Base-by-base conservation (phyloP, 1,139 yeast species). In the Martiniozyma asiatica region DNA sequence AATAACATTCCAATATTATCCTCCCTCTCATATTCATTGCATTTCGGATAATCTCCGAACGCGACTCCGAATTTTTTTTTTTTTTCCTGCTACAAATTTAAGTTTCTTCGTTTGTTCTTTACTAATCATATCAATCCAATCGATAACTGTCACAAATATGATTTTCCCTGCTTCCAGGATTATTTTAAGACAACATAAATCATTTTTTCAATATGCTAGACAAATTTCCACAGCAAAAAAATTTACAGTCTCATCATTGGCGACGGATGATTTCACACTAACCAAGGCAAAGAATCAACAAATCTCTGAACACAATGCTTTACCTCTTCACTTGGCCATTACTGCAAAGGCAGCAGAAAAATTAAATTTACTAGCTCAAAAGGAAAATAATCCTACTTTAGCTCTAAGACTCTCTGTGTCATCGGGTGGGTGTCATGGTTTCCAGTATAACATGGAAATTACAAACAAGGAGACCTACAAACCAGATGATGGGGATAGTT, bases 381-480 rank as follows among this genome's bases (percentile, higher is more conserved):
- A 59, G 3, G 95, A 85, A 40, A 45, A 59, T 9, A 68, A 76
- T 33, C 68, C 73, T 0, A 59, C 73, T 28, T 48, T 75, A n/a
- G 81, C 81, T 0, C 59, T 89, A 25, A 61, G 78, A 30, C 70
- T 92, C 6, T 59, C 67, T n/a, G 97, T 92, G 5, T 97, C 87
- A 45, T 80, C 94, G 47, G 99, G 98, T 6, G 99, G 99, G 3
- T 92, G 98, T 53, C 99, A 89, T 53, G 98, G 99, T 18, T 92
- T 84, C 55, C 98, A 89, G 53, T 89, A 89, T 48, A 70, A 78
- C 40, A 61, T 89, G 45, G 67, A 73, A 36, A 61, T 87, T 30
- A 65, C 76, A 5, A 65, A 67, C 32, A 53, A 65, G 25, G 49
- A 51, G 1, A 68, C 63, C 5, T 68, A 61, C 11, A 59, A 61